Evolutionary conservation across 805 yeast genomes (phyloP).

Genomic region (Lachancea dasiensis): DNA sequence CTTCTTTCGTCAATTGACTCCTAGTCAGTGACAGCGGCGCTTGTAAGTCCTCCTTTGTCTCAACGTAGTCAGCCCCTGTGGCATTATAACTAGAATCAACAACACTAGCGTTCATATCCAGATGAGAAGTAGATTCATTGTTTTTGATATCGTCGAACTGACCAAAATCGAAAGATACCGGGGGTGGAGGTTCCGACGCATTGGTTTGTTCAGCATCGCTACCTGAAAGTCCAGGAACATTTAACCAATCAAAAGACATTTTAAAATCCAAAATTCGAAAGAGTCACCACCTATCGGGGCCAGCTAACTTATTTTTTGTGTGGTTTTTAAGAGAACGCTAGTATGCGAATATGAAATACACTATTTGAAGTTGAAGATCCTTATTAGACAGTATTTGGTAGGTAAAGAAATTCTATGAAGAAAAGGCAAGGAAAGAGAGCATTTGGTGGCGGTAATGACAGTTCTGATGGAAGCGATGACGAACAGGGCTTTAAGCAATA

Average conservation of each 20-base stretch:
- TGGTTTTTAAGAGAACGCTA: too few species aligned
- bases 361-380: not conserved
- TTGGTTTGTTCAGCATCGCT: constrained; percentile 20
- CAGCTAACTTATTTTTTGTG: too few species aligned
- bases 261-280: constrained; percentile 1
- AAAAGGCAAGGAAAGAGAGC: constrained; percentile 4
- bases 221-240: constrained; percentile 35
- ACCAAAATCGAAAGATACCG: constrained; percentile 44
- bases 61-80: constrained; percentile 13
- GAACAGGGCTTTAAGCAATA: constrained; percentile 36
- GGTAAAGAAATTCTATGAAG: not conserved
- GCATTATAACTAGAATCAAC: not conserved
- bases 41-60: constrained; percentile 34
- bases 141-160: not conserved
- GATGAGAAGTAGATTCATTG: not conserved
- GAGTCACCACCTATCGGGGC: constrained; percentile 15
- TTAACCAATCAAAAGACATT: constrained; percentile 51
- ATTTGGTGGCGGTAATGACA: constrained; percentile 20
- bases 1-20: constrained; percentile 67
- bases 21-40: constrained; percentile 62
- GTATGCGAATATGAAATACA: not conserved
- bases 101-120: not conserved
- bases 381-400: not conserved
- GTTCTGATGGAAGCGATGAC: constrained; percentile 43
- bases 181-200: constrained; percentile 38